Evolutionary conservation across 306 rosid species (phyloP).

Genomic region (Rosa multiflora): DNA sequence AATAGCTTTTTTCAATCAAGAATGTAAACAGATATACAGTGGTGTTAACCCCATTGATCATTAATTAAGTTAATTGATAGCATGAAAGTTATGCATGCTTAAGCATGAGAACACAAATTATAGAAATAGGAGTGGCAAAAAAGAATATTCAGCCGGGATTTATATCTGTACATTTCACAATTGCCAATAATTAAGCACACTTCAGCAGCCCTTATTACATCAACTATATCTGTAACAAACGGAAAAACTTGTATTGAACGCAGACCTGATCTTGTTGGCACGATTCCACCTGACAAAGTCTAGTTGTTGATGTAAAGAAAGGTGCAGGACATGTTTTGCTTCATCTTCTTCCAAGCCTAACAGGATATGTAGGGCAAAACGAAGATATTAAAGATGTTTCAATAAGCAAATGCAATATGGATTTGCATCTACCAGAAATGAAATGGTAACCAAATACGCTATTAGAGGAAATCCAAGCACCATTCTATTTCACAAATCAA

Average conservation of each 20-base stretch:
- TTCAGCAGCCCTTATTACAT: not conserved
- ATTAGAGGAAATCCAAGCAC: not conserved
- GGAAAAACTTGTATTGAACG: slow-evolving; percentile 15
- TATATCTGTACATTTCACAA: not conserved
- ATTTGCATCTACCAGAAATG: not conserved
- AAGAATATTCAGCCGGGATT: not conserved
- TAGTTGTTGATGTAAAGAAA: slow-evolving; percentile 53
- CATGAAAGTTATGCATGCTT: not conserved
- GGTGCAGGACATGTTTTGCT: slow-evolving; percentile 71
- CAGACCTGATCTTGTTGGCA: slow-evolving; percentile 79
- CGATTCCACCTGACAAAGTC: slow-evolving; percentile 79
- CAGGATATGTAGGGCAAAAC: slow-evolving; percentile 25
- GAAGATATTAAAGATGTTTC: slow-evolving; percentile 1
- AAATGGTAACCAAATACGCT: not conserved
- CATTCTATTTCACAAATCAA: not conserved
- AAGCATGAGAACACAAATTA: no score
- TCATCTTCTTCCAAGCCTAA: slow-evolving; percentile 64
- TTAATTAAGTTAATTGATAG: no score
- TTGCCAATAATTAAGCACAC: not conserved
- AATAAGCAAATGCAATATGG: not conserved
- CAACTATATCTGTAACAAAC: not conserved
- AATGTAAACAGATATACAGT: not conserved
- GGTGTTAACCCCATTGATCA: no score
- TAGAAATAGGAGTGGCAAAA: not conserved
- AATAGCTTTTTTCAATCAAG: not conserved